phyloP scores from a whole-genome alignment of 2,329 filamentous ascomycete genomes.

The Cryphonectria nitschkei region DNA sequence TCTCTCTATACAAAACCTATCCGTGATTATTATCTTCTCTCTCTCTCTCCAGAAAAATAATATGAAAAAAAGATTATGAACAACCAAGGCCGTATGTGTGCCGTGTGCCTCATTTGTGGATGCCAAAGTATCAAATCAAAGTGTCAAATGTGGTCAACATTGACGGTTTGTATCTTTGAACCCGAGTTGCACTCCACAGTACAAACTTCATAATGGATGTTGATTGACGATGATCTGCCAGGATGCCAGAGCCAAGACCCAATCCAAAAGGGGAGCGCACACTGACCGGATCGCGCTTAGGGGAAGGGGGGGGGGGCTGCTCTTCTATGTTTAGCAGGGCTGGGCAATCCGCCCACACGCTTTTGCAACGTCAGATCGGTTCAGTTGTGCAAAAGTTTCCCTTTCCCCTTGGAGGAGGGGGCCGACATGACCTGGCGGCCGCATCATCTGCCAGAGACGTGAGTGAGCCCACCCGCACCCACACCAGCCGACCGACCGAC shows the following conservation, averaged over 20 bases:
- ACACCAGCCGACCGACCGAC: neutral
- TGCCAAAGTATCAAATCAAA: neutral
- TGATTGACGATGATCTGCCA: neutral
- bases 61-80: too few species aligned
- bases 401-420: neutral
- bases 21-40: too few species aligned
- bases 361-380: constrained; percentile 5
- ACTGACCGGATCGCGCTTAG: neutral
- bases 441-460: neutral
- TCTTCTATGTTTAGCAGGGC: constrained; percentile 4
- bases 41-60: too few species aligned
- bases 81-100: too few species aligned
- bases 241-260: neutral
- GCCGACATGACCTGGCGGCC: neutral
- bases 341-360: neutral
- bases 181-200: neutral
- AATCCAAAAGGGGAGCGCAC: constrained; percentile 1
- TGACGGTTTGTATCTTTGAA: neutral
- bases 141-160: neutral
- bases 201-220: neutral
- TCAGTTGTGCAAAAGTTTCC: neutral
- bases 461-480: neutral
- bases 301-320: neutral
- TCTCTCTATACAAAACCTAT: neutral
- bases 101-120: neutral